Evolutionary conservation across 805 yeast species (phyloP).

Genomic region (Teunomyces funiuensis): DNA sequence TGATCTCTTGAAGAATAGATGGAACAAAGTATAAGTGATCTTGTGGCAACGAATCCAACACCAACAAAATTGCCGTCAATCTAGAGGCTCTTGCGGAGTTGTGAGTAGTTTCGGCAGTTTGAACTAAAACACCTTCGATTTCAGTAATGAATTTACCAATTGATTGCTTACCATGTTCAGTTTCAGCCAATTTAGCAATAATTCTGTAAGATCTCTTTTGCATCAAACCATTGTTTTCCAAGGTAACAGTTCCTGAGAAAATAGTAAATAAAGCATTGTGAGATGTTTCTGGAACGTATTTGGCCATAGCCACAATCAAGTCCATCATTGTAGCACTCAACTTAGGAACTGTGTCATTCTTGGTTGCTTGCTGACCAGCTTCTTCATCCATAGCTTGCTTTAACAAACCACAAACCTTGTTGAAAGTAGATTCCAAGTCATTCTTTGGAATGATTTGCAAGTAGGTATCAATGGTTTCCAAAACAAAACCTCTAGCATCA

Average conservation of each 20-base stretch:
- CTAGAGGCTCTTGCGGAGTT: constrained; percentile 81
- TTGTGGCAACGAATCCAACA: constrained; percentile 63
- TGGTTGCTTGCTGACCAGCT: constrained; percentile 31
- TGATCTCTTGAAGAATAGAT: constrained; percentile 78
- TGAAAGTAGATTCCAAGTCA: constrained; percentile 74
- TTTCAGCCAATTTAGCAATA: constrained; percentile 66
- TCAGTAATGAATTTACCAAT: constrained; percentile 52
- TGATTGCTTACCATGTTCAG: constrained; percentile 60
- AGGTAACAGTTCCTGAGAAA: constrained; percentile 63
- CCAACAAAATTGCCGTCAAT: constrained; percentile 60
- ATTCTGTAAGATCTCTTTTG: constrained; percentile 91
- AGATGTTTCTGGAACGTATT: constrained; percentile 69
- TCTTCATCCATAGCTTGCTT: constrained; percentile 72
- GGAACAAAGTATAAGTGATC: constrained; percentile 77
- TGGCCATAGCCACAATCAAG: constrained; percentile 80
- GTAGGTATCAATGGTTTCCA: constrained; percentile 84
- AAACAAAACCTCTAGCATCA: constrained; percentile 77
- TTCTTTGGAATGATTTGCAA: constrained; percentile 64
- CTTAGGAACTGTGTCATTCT: constrained; percentile 41
- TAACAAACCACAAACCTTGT: constrained; percentile 79
- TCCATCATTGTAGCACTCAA: constrained; percentile 88
- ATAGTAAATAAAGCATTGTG: constrained; percentile 77
- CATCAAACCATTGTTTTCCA: constrained; percentile 57
- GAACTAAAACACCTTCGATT: constrained; percentile 59
- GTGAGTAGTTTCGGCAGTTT: constrained; percentile 56